Evolutionary conservation across 1,139 yeast genomes (phyloP), one percentile per base, ranked within the genome.

Genomic region (Sugiyamaella novakii): DNA sequence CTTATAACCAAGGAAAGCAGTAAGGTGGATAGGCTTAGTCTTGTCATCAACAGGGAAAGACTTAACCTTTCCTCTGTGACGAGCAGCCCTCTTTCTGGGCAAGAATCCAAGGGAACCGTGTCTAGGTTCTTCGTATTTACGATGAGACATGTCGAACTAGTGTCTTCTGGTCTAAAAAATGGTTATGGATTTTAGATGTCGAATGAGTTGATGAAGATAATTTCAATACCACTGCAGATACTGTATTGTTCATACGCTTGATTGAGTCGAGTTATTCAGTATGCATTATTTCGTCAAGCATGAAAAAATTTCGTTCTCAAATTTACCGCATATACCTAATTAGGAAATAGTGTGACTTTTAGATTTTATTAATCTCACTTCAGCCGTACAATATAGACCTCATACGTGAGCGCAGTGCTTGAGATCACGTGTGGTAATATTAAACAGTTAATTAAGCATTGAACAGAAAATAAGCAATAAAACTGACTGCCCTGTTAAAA

Each of bases 71-170:
- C 97, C 98, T 84, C 95, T 87, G 81, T 88, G 94, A 76, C 87
- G 82, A 77, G 95, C 84, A 72, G 98, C 94, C 84, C 98, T 89
- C 96, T 91, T 91, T 84, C 96, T 87, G 85, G 98, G 98, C 65
- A 83, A 67, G 96, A 89, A 92, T 73, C 98, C 98, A 76, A 92
- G 83, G 77, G 96, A 92, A 79, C 98, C 99, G 89, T 92, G 98
- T 83, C 99, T 89, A 81, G 99, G 98, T 70, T 95, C 96, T 87
- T 92, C 98, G 94, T 74, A 92, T 84, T 92, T 92, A 86, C 98
- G 87, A 92, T 92, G 98, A 77, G 98, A 92, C 98, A 92, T 92
- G 42, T 47, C 35, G 50, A 47, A 41, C 49, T 31, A 28, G 38
- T 42, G 46, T 42, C 52, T 49, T 52, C 41, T 37, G 37, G 31